These are phyloP conservation scores for Colletotrichum orbiculare DNA, from an alignment of 2,329 filamentous ascomycete genomes.

Conservation along the genomic window DNA sequence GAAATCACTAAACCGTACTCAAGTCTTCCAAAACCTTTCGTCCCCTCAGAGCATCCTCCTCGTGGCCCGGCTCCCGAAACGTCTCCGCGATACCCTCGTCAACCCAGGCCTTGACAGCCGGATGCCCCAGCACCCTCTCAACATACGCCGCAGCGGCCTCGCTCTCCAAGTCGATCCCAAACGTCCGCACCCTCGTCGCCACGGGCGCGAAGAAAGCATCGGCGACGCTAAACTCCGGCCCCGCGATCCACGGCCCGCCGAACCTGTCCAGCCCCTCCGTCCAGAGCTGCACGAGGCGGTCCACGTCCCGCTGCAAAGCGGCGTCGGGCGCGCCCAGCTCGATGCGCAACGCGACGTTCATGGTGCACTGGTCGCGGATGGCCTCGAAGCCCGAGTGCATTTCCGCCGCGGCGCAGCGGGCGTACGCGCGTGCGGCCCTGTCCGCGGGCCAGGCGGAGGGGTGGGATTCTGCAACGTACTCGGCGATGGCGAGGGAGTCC, in stretches of 20 bases:
- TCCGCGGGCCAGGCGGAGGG: slow-evolving; percentile 54
- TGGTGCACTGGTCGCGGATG: slow-evolving; percentile 54
- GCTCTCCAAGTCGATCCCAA: slow-evolving; percentile 45
- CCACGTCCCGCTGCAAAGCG: slow-evolving; percentile 48
- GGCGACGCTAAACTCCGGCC: slow-evolving; percentile 49
- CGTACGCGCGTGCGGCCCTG: slow-evolving; percentile 52
- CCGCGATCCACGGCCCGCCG: slow-evolving; percentile 55
- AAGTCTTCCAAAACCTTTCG: slow-evolving; percentile 23
- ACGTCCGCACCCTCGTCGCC: slow-evolving; percentile 53
- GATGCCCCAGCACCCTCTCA: slow-evolving; percentile 47
- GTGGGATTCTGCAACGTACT: slow-evolving; percentile 57
- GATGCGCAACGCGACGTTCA: slow-evolving; percentile 55
- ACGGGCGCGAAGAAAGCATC: slow-evolving; percentile 57
- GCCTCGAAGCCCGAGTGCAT: slow-evolving; percentile 58
- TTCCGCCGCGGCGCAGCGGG: slow-evolving; percentile 55
- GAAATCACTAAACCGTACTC: slow-evolving; percentile 6
- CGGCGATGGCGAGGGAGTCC: slow-evolving; percentile 61
- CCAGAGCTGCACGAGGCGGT: slow-evolving; percentile 51
- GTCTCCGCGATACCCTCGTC: slow-evolving; percentile 50
- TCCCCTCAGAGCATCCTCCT: slow-evolving; percentile 22
- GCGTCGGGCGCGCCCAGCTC: slow-evolving; percentile 44
- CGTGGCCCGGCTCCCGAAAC: slow-evolving; percentile 44
- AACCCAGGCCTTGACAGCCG: slow-evolving; percentile 52
- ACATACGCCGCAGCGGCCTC: slow-evolving; percentile 46
- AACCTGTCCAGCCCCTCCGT: slow-evolving; percentile 51